Base-by-base conservation (phyloP, 2,329 filamentous ascomycete genomes). In the Fusarium falciforme region DNA sequence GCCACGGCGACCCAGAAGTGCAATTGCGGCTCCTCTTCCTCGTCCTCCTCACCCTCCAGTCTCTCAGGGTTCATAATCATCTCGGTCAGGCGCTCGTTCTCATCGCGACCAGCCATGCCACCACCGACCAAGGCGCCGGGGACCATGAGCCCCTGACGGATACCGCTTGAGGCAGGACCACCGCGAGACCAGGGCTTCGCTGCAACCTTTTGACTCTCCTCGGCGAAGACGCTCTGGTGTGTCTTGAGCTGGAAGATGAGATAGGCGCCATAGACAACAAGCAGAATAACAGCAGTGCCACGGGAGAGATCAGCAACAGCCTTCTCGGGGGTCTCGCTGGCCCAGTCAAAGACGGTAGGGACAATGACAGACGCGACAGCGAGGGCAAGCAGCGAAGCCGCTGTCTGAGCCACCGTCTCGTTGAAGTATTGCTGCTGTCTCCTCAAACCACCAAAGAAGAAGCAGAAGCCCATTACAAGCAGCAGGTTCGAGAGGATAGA, bases 201-300 rank as follows among this genome's bases (percentile, higher is more conserved):
- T 4, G 91, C 89, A 0, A 93, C 92, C 82, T 98, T 98, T 76
- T 93, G 88, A 74, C 92, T 93, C 36, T 93, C 91, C 61, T 91
- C 90, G 80, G 93, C 94, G 86, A 97, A 98, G 80, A 97, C 92
- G 10, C 86, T 86, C 27, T 89, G 87, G 82, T 98, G 95, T 0
- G 95, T 95, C 81, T 94, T 94, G 68, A 98, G 91, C 83, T 98
- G 96, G 87, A 98, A 98, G 82, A 94, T 88, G 2, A 98, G 91
- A 79, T 97, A 98, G 66, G 90, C 93, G 59, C 83, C 91, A 81
- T 98, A 98, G 11, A 97, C 93, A 55, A 97, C 80, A 2, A 98
- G 88, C 6, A 98, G 88, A 71, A 98, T 95, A 70, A 98, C 85
- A 1, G 93, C 86, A 2, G 93, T 94, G 61, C 93, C 93, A 64